Conservation (phyloP, 1,284 basidiomycete species). For the Ganoderma boninense region DNA sequence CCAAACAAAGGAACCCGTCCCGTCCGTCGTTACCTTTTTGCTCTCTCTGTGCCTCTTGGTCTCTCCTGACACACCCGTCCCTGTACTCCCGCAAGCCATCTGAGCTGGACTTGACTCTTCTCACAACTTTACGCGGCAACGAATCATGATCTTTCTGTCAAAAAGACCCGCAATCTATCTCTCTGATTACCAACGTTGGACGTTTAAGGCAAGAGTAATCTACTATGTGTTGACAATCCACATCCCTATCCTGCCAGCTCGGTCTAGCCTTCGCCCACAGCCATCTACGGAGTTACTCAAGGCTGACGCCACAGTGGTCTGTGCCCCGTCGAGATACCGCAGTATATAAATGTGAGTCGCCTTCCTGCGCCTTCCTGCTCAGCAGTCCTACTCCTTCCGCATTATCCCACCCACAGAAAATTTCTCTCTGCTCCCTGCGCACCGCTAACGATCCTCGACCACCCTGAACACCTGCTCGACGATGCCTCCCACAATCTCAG, state of each 20-base stretch:
- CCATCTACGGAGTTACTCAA: slow-evolving; percentile 14
- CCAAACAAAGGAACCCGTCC: slow-evolving; percentile 3
- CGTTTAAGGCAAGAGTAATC: slow-evolving; percentile 11
- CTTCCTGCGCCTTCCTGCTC: background rate
- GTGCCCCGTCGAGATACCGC: background rate
- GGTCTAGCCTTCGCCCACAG: slow-evolving; percentile 11
- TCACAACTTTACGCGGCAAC: too few species aligned
- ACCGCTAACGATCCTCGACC: background rate
- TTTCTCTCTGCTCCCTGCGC: background rate
- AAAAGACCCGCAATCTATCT: background rate
- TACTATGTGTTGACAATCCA: background rate
- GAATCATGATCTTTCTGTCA: background rate
- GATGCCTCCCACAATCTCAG: background rate
- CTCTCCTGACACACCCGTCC: background rate
- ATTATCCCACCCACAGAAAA: slow-evolving; percentile 2
- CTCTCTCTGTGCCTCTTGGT: background rate
- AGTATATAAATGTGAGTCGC: slow-evolving; percentile 6
- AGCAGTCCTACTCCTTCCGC: background rate
- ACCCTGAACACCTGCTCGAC: background rate
- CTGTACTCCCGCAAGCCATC: background rate
- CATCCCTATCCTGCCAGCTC: slow-evolving; percentile 15
- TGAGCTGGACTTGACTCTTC: background rate
- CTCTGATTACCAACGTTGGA: background rate
- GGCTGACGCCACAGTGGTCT: background rate
- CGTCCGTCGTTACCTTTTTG: slow-evolving; percentile 2